These are phyloP conservation scores for Ophiostoma himal-ulmi DNA, from an alignment of 2,329 filamentous ascomycete genomes.

Conservation along the genomic window DNA sequence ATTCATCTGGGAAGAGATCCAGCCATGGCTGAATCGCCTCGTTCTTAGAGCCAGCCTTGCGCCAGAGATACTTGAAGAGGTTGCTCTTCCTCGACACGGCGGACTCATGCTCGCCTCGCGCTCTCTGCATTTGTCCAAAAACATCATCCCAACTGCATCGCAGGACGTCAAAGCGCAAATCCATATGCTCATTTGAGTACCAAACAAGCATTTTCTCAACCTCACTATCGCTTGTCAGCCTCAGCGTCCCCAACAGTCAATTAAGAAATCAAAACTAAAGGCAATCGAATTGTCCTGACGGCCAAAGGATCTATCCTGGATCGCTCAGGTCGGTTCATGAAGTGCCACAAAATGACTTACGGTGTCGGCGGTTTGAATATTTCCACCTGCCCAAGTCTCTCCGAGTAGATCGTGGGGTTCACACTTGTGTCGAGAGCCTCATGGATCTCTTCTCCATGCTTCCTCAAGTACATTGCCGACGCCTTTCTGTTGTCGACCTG, in stretches of 20 bases:
- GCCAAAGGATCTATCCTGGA: background rate
- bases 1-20: slow-evolving; percentile 20
- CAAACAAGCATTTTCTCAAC: background rate
- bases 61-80: slow-evolving; percentile 20
- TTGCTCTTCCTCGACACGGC: slow-evolving; percentile 1
- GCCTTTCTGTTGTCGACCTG: slow-evolving; percentile 12
- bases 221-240: background rate
- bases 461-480: slow-evolving; percentile 15
- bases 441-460: slow-evolving; percentile 19
- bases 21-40: slow-evolving; percentile 21
- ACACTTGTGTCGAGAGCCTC: slow-evolving; percentile 15
- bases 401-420: slow-evolving; percentile 15
- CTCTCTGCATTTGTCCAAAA: slow-evolving; percentile 18
- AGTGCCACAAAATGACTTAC: background rate
- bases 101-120: slow-evolving; percentile 17
- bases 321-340: background rate
- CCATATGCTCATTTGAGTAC: slow-evolving; percentile 1
- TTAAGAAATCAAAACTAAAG: background rate
- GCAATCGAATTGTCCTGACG: background rate
- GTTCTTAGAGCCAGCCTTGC: slow-evolving; percentile 17
- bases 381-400: background rate
- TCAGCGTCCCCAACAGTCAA: too few species aligned
- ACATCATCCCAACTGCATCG: slow-evolving; percentile 21
- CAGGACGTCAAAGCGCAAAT: slow-evolving; percentile 16
- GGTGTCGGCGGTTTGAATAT: background rate